These are phyloP conservation scores for Alternaria rosae DNA, from an alignment of 2,329 filamentous ascomycete genomes.

Conservation along the genomic window DNA sequence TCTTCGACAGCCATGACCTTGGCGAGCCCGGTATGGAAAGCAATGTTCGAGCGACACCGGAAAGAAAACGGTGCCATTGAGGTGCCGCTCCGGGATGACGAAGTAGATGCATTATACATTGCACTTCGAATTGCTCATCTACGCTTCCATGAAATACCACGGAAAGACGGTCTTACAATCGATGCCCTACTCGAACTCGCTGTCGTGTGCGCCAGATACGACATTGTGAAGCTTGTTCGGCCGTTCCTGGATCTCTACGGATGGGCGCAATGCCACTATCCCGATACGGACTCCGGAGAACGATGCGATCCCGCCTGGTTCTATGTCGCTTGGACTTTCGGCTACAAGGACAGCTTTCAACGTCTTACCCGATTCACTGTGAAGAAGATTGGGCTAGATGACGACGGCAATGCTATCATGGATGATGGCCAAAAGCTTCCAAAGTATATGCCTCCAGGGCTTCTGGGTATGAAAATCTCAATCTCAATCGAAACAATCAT, in stretches of 20 bases:
- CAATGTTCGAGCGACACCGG: constrained; percentile 24
- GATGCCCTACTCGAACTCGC: constrained; percentile 32
- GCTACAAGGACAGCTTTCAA: constrained; percentile 22
- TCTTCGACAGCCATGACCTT: constrained; percentile 21
- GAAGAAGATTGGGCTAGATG: constrained; percentile 9
- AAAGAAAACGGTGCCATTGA: constrained; percentile 23
- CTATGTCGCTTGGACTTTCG: constrained; percentile 25
- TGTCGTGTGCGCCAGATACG: constrained; percentile 44
- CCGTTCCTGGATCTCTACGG: constrained; percentile 19
- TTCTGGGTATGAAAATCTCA: constrained; percentile 6
- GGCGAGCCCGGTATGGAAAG: constrained; percentile 30
- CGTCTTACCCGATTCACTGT: constrained; percentile 10
- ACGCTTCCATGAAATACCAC: constrained; percentile 11
- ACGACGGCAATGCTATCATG: constrained; percentile 1
- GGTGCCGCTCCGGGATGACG: constrained; percentile 29
- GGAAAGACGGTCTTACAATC: constrained; percentile 22
- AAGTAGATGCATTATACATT: constrained; percentile 12
- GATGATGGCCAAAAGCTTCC: constrained; percentile 4
- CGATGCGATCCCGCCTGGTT: constrained; percentile 16
- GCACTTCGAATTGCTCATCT: constrained; percentile 13
- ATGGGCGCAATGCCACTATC: constrained; percentile 16
- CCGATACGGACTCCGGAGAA: constrained; percentile 5
- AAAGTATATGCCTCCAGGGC: constrained; percentile 11
- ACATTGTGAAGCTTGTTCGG: constrained; percentile 33
- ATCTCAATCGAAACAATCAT: background rate